phyloP scores from a whole-genome alignment of 176 grass and related monocot species.

The Triticum turgidum region DNA sequence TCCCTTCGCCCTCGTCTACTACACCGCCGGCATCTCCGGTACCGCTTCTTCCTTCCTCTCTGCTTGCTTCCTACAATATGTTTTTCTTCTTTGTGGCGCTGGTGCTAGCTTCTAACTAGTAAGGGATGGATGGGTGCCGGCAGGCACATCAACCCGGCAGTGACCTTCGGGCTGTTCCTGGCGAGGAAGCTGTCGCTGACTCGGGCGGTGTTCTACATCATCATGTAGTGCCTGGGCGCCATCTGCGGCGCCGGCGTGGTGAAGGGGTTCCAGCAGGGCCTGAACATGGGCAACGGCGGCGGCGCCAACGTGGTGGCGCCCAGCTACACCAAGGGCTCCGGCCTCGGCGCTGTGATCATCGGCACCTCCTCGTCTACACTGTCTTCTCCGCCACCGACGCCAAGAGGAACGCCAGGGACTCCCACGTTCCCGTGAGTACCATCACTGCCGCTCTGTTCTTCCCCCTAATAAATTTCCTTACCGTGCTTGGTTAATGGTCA shows the following conservation, averaged over 20 bases:
- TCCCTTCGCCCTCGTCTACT: constrained; percentile 82
- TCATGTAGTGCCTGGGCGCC: constrained; percentile 93
- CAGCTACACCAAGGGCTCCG: constrained; percentile 82
- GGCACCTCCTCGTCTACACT: no score
- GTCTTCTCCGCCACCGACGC: no score
- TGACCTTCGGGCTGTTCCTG: constrained; percentile 87
- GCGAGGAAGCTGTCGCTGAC: constrained; percentile 84
- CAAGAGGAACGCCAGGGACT: no score
- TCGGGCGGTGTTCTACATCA: constrained; percentile 79
- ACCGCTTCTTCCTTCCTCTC: not conserved
- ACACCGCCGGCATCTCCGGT: constrained; percentile 95
- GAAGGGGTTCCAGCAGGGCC: constrained; percentile 71
- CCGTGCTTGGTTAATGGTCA: no score
- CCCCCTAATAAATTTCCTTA: no score
- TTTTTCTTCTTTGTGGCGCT: not conserved
- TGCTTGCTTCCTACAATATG: no score
- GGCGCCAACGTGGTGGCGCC: constrained; percentile 63
- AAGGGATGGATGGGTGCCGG: constrained; percentile 31
- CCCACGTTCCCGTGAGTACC: no score
- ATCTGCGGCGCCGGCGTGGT: constrained; percentile 90
- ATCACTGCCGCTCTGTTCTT: no score
- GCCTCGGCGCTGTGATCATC: constrained; percentile 37
- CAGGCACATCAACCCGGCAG: constrained; percentile 92
- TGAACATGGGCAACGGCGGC: constrained; percentile 67
- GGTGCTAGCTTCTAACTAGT: not conserved